Evolutionary conservation across 768 basidiomycete genomes (phyloP).

Genomic region (Dendrothele bispora): DNA sequence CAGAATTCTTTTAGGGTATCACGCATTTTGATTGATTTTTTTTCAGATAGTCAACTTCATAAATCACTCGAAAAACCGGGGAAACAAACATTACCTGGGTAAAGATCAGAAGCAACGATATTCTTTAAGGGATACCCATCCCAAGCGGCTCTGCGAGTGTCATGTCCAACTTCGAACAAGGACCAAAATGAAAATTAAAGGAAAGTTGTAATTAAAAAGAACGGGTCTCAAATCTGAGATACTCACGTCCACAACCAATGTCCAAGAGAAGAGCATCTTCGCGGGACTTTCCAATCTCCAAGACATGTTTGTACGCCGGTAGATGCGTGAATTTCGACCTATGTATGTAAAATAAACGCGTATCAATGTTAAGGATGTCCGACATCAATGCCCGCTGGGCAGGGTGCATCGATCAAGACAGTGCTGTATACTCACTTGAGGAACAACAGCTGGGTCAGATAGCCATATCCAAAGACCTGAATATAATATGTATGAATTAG

Average conservation of each 20-base stretch:
- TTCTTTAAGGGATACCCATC: slow-evolving; percentile 25
- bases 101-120: slow-evolving; percentile 23
- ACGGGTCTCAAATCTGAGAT: not conserved
- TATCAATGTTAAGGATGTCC: slow-evolving; percentile 18
- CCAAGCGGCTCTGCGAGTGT: slow-evolving; percentile 21
- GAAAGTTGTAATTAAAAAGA: not conserved
- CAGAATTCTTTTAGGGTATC: slow-evolving; percentile 40
- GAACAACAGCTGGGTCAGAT: slow-evolving; percentile 29
- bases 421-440: too few relatives aligned
- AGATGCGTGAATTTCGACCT: slow-evolving; percentile 30
- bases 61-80: not conserved
- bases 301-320: slow-evolving; percentile 21
- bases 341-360: too few relatives aligned
- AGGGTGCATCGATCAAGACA: too few relatives aligned
- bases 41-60: not conserved
- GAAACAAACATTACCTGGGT: slow-evolving; percentile 15
- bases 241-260: slow-evolving; percentile 26
- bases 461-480: slow-evolving; percentile 37
- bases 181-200: not conserved
- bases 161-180: slow-evolving; percentile 20
- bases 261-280: slow-evolving; percentile 22
- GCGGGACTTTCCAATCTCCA: slow-evolving; percentile 15
- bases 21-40: not conserved
- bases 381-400: too few relatives aligned
- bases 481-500: slow-evolving; percentile 14